phyloP scores from a whole-genome alignment of 352 stramenopile species.

The Plasmopara halstedii region DNA sequence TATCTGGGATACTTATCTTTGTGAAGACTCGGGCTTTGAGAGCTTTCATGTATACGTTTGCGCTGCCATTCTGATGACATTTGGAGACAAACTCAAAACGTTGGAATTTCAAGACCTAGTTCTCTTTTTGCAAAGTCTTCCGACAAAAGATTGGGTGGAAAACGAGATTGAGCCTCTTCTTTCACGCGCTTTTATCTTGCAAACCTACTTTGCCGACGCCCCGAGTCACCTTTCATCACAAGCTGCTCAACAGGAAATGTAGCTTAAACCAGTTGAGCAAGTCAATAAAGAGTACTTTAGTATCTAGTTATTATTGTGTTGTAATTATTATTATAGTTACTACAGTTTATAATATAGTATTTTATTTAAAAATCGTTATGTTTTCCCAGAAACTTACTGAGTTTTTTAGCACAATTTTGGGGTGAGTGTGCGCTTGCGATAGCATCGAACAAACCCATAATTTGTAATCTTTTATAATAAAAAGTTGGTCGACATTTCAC shows the following conservation, averaged over 20 bases:
- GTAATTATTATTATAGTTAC: no score
- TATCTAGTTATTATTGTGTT: no score
- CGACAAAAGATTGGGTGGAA: slow-evolving; percentile 95
- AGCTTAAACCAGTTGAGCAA: no score
- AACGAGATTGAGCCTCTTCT: slow-evolving; percentile 97
- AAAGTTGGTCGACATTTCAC: no score
- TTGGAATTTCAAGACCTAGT: slow-evolving; percentile 98
- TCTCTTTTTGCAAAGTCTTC: slow-evolving; percentile 93
- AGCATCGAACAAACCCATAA: no score
- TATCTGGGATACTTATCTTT: slow-evolving; percentile 99
- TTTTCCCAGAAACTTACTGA: no score
- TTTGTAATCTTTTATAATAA: no score
- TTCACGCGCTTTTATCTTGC: slow-evolving; percentile 94
- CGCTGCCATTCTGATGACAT: slow-evolving; percentile 97
- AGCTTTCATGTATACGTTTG: slow-evolving; percentile 99
- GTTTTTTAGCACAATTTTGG: no score
- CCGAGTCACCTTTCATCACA: slow-evolving; percentile 64
- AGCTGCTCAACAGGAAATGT: slow-evolving; percentile 16
- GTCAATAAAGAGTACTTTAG: no score
- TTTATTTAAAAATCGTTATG: no score
- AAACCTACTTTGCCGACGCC: slow-evolving; percentile 87
- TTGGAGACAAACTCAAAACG: slow-evolving; percentile 89
- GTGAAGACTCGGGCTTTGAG: slow-evolving; percentile 98
- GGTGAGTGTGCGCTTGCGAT: no score
- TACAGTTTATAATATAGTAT: no score